Evolutionary conservation across 192 early-diverging fungal genomes (phyloP), one percentile per base, ranked within the genome.

Genomic region (Fimicolochytrium jonesii): DNA sequence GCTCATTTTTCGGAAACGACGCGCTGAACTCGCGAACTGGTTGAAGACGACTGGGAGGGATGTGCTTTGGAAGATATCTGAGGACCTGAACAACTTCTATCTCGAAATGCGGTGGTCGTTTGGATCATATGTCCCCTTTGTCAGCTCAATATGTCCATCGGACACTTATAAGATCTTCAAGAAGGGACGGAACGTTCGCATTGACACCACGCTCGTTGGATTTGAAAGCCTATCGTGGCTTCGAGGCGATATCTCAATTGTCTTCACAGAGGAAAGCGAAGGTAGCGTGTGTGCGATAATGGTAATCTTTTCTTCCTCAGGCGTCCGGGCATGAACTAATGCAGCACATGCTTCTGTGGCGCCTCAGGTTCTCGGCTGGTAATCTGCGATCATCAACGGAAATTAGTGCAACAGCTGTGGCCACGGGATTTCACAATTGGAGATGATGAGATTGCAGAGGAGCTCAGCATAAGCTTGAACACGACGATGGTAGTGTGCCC

Each of bases 161-260:
- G 61, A 64, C 55, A 64, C 61, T n/a, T 64, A 64, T 22, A 61
- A 61, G 59, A 50, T 78, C 35, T 63, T 61, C 62, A 78, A 78
- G 56, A 63, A 70, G 68, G 68, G 45, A 28, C 6, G 43, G 34
- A 0, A 5, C 7, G 17, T 0, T 35, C 58, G 81, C 18, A 74
- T 83, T 10, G 81, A 83, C 47, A 74, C 76, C 23, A 77, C 81
- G 2, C 66, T 83, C 17, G 76, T 83, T 53, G 81, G 81, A 4
- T 81, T 77, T 56, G 81, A 81, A 42, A 58, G 65, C 26, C 46
- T 83, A 35, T 54, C 57, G 2, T 83, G 79, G 79, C 49, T 83
- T 39, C 57, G 78, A 3, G 79, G 79, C 23, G 69, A 83, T 50
- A 56, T 83, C 10, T 72, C 72, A 11, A 67, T 83, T 15, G 71